Base-by-base conservation (phyloP, 1,139 yeast species). In the Ogataea hybrid region DNA sequence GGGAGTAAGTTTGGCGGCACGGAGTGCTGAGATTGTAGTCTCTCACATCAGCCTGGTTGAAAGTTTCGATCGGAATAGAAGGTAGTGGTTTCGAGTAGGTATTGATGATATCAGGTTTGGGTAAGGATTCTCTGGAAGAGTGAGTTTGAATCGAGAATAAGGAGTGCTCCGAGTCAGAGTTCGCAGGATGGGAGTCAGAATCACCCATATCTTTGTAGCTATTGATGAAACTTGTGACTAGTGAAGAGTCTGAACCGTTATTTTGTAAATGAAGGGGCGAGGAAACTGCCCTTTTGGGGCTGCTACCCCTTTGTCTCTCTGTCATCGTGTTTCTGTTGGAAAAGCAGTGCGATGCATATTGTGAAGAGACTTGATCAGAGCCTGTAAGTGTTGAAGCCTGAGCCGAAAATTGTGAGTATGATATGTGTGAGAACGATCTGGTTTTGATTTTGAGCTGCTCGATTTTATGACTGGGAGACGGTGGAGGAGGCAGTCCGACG, bases 1-100 rank as follows among this genome's bases (percentile, higher is more conserved):
- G 11, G 8, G 11, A 11, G 11, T 14, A 3, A 14, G 11, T 14
- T 16, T 14, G 7, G 6, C 20, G 16, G 20, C 15, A 15, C 6
- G 18, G 31, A 15, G n/a, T 21, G 30, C 15, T 18, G 15, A 39
- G 25, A 7, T 32, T 32, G 37, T 57, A 55, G 25, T 50, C 49
- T 28, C 57, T 41, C 16, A 50, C 35, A 16, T 49, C 42, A 20
- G 41, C 41, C 32, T 58, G 61, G 22, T 47, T 44, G 10, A 52
- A 34, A 0, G 30, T 9, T 35, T 46, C 51, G 6, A 49, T 44
- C 4, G 58, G 56, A 9, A 48, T 34, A 15, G 43, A 20, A 5
- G 57, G 55, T n/a, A 58, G 37, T 22, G 53, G 47, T 21, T 49
- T 50, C 21, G 37, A 38, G 8, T 20, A 29, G 11, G 22, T 8